These are phyloP conservation scores for Tulasnella sp. DNA, from an alignment of 768 basidiomycete genomes.

Conservation along the genomic window DNA sequence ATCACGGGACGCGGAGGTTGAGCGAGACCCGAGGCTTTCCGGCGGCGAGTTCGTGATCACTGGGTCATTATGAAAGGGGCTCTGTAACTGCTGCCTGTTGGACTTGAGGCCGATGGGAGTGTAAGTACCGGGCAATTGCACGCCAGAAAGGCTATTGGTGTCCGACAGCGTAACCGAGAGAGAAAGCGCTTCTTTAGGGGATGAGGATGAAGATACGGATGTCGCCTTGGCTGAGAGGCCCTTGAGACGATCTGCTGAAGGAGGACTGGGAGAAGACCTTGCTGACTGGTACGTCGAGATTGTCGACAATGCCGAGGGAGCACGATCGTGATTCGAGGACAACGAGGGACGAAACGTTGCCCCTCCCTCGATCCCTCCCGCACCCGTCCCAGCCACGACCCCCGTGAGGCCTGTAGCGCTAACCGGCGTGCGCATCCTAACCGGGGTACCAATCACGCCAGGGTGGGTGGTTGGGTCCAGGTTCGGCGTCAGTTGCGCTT, in stretches of 20 bases:
- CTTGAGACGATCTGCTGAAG: not conserved
- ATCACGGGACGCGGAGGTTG: not conserved
- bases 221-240: not conserved
- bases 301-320: not conserved
- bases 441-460: too few species aligned
- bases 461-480: too few species aligned
- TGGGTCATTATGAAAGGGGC: too few species aligned
- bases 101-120: not conserved
- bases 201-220: too few species aligned
- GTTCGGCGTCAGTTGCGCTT: too few species aligned
- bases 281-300: constrained; percentile 4
- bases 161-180: too few species aligned
- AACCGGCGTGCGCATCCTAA: too few species aligned
- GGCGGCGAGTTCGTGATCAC: not conserved
- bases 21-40: not conserved
- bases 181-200: too few species aligned
- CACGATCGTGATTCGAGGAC: constrained; percentile 2
- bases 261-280: constrained; percentile 1
- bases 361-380: not conserved
- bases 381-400: too few species aligned
- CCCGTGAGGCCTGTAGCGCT: too few species aligned
- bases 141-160: too few species aligned
- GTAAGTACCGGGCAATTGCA: not conserved
- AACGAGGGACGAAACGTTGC: not conserved
- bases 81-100: too few species aligned